Percentiles rank a stretch among this genome's conserved stretches.
Conservation (phyloP, 768 basidiomycete genomes). For the Sistotremastrum suecicum region DNA sequence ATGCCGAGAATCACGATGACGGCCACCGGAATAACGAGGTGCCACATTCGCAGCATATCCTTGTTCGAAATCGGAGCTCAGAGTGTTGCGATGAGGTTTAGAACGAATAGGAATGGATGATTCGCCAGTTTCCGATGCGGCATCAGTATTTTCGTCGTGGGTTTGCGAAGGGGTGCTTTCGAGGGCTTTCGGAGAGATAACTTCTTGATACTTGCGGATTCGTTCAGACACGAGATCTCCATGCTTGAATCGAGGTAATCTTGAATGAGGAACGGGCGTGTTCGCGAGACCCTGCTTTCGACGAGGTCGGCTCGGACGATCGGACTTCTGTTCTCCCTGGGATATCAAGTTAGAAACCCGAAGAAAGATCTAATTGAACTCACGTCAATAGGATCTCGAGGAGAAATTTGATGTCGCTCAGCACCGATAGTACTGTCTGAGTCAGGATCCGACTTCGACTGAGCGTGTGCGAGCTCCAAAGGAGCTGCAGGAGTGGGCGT, state of each 20-base stretch:
- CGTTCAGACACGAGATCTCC: constrained; percentile 55
- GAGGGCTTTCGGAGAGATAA: constrained; percentile 55
- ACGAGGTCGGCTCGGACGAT: no score
- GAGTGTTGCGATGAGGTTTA: constrained; percentile 39
- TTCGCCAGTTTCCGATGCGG: constrained; percentile 15
- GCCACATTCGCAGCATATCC: constrained; percentile 91
- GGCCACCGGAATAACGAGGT: constrained; percentile 49
- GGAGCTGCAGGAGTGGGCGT: no score
- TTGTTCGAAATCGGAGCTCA: constrained; percentile 77
- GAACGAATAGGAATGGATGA: constrained; percentile 20
- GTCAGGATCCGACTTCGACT: constrained; percentile 45
- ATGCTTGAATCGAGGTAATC: no score
- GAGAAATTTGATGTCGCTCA: neutral
- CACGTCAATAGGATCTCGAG: no score
- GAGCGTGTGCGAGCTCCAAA: no score
- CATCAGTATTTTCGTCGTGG: constrained; percentile 48
- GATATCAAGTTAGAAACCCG: no score
- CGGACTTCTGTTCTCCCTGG: no score
- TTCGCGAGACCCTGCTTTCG: no score
- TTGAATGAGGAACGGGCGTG: no score
- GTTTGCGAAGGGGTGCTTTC: constrained; percentile 67
- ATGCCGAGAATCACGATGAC: constrained; percentile 43
- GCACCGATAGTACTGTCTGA: constrained; percentile 81
- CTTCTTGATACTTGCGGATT: constrained; percentile 70
- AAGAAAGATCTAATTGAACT: no score